Evolutionary conservation across 2,329 filamentous ascomycete genomes (phyloP), one percentile per base, ranked within the genome.

Genomic region (Xylaria sp.): DNA sequence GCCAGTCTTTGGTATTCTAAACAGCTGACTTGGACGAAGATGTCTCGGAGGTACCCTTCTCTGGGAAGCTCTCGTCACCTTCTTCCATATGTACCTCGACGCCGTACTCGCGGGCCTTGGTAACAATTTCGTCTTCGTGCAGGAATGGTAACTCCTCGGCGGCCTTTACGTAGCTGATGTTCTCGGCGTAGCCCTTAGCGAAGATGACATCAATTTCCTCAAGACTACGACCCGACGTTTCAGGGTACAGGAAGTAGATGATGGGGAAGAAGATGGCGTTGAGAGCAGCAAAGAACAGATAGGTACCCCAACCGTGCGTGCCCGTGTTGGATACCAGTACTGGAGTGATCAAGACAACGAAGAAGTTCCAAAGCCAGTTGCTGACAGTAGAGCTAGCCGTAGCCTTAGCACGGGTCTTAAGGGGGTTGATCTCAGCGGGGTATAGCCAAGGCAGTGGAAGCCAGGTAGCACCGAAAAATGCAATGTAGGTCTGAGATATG

Each of bases 391-490:
- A 88, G 4, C 91, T 81, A 3, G 85, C 85, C 56, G 82, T 82
- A 65, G 82, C 82, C 77, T 84, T 84, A 13, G 81, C 80, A 3
- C 83, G 77, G 1, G 82, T 85, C 75, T 83, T 81, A 44, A 85
- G 78, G 0, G 84, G 83, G 76, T 87, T 87, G 73, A 88, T 81
- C 72, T 88, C 84, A 51, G 87, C 86, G 1, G 87, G 83, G 72
- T 85, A 86, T 60, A 88, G 74, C 88, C 88, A 91, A 0, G 89
- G 89, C 25, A 90, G 82, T 18, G 89, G 88, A 9, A 91, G 78
- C 85, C 88, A 90, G 1, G 88, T 89, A 0, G 89, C 89, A 44
- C 89, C 90, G 73, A 91, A 92, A 70, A 89, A 89, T 6, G 88
- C 88, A 75, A 91, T 92, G 79, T 91, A 92, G 3, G 88, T 85